phyloP scores from a whole-genome alignment of 495 filamentous ascomycete species.

The Aspergillus baeticus region DNA sequence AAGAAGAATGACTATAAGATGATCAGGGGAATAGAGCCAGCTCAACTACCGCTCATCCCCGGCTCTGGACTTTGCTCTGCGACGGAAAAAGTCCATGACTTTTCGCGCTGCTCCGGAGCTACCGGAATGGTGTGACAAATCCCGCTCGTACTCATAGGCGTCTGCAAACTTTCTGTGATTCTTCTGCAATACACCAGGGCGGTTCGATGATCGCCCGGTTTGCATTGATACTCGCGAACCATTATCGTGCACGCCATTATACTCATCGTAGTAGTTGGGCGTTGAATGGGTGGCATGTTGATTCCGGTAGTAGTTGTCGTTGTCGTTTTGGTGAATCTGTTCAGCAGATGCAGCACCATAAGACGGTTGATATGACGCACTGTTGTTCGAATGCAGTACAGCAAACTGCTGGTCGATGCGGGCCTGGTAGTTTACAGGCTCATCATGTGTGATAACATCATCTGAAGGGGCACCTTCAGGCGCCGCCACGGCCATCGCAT shows the following conservation, averaged over 20 bases:
- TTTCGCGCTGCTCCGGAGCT: conserved; percentile 81
- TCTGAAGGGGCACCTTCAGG: conserved; percentile 33
- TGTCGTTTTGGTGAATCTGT: conserved; percentile 32
- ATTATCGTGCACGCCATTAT: conserved; percentile 36
- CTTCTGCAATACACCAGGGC: conserved; percentile 69
- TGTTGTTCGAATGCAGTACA: conserved; percentile 36
- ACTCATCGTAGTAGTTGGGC: conserved; percentile 48
- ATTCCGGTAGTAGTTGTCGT: conserved; percentile 39
- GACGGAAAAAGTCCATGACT: conserved; percentile 97
- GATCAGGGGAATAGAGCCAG: conserved; percentile 1
- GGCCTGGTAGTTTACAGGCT: conserved; percentile 39
- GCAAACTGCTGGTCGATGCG: conserved; percentile 49
- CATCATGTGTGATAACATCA: conserved; percentile 26
- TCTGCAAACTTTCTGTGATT: conserved; percentile 82
- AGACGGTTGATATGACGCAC: conserved; percentile 28
- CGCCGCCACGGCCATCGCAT: conserved; percentile 29
- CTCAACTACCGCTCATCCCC: conserved; percentile 52
- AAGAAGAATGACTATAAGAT: conserved; percentile 9
- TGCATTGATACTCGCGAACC: conserved; percentile 43
- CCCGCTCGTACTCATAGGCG: conserved; percentile 78
- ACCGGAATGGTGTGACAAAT: conserved; percentile 67
- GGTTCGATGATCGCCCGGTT: conserved; percentile 42
- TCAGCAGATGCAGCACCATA: conserved; percentile 35
- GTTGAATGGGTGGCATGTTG: conserved; percentile 40
- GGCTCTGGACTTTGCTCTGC: conserved; percentile 73